Base-by-base conservation (phyloP, 805 yeast genomes). In the Maudiozyma bulderi region DNA sequence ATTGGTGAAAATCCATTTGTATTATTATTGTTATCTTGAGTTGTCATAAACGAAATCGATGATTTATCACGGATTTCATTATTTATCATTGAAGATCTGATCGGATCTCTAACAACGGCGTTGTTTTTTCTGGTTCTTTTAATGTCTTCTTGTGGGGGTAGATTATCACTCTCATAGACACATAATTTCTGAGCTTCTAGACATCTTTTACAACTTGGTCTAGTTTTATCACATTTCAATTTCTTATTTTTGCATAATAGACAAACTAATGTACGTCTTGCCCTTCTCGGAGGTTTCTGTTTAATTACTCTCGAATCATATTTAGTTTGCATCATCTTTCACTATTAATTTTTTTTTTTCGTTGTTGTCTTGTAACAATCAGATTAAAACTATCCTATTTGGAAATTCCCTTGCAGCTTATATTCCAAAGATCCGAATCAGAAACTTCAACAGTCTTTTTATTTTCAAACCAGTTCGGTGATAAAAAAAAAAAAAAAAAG, bases 181-280 rank as follows among this genome's bases (percentile, higher is more conserved):
- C 62, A 58, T 14, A 47, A 38, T 14, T 40, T 45, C 3, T 39
- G 20, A 8, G 46, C 44, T 13, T 48, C 50, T 31, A 29, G 42
- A 37, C 62, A 59, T 37, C 56, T 42, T 5, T 51, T 43, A 48
- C 62, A 59, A 26, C 15, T 15, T 3, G 63, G 63, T 32, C 58
- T 44, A 14, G 15, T 30, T 48, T 57, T 58, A 40, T 57, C 60
- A 49, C 63, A 59, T 48, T 53, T 57, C 2, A 51, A 30, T 39
- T 58, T 58, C 26, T 52, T 48, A 8, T 43, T 44, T 20, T 44
- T 54, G 38, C 62, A 58, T 9, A 46, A 37, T 8, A 53, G 29
- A 45, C 62, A 58, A 6, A 57, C 59, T 26, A 46, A 47, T 1
- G 54, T 42, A 13, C 50, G 52, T 42, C 58, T 48, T 34, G 47